Evolutionary conservation across 768 basidiomycete genomes (phyloP).

Genomic region (Termitomyces sp.): DNA sequence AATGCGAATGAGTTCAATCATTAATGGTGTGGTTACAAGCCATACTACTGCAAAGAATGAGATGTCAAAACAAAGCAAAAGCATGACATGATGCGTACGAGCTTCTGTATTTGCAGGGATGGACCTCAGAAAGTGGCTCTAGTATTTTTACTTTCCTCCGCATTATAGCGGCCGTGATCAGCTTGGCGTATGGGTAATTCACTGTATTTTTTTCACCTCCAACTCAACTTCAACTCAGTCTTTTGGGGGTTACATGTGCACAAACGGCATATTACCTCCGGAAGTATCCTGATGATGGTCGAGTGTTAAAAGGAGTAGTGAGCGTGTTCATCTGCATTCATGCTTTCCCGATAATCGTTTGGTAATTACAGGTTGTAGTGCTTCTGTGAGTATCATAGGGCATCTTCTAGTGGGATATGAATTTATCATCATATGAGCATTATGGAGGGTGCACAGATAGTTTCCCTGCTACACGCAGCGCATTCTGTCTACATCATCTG

Average conservation of each 20-base stretch:
- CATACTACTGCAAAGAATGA: neutral
- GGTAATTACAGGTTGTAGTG: neutral
- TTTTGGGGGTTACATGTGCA: neutral
- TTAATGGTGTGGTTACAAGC: neutral
- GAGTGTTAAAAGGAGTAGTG: neutral
- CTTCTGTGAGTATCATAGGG: neutral
- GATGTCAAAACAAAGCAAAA: neutral
- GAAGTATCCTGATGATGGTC: neutral
- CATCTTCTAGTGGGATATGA: neutral
- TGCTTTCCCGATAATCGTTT: neutral
- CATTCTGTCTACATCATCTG: no score
- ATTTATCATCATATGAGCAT: neutral
- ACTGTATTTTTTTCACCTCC: neutral
- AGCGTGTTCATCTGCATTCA: neutral
- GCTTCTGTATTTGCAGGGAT: slow-evolving; percentile 24
- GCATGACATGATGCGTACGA: slow-evolving; percentile 26
- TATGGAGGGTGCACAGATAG: neutral
- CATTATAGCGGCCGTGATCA: neutral
- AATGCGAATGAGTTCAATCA: neutral
- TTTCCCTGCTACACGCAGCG: neutral
- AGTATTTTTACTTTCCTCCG: neutral
- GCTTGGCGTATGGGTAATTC: neutral
- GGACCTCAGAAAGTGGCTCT: neutral
- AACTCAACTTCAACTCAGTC: neutral
- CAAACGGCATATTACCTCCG: neutral